Percentiles rank a stretch among this genome's conserved stretches.
These are phyloP conservation scores for Parvularia atlantis DNA, from an alignment of 78 protist genomes.

Conservation along the genomic window DNA sequence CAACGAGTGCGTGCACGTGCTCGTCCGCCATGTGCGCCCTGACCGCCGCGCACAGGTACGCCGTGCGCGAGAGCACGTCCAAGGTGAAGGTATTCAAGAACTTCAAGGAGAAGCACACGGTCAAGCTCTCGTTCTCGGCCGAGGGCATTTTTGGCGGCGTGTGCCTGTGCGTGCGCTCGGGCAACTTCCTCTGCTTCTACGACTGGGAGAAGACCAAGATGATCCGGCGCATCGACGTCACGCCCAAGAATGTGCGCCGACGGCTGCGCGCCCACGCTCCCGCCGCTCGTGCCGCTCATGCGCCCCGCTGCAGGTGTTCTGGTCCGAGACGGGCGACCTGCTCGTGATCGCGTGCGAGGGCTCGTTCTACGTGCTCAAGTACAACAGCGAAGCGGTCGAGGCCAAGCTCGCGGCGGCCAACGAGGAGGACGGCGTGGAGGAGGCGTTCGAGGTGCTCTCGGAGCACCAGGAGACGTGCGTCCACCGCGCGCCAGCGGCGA, in stretches of 20 bases:
- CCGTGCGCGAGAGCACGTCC: constrained; percentile 48
- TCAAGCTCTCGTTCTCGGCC: constrained; percentile 59
- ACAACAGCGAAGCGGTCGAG: constrained; percentile 45
- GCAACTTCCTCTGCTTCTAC: constrained; percentile 64
- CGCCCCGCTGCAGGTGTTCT: constrained; percentile 19
- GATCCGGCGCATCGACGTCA: constrained; percentile 80
- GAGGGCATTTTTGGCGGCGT: constrained; percentile 87
- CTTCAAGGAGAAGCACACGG: constrained; percentile 64
- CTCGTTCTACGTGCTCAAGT: constrained; percentile 68
- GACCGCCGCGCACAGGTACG: constrained; percentile 16
- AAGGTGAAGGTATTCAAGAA: constrained; percentile 69
- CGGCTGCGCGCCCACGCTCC: background rate
- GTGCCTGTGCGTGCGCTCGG: constrained; percentile 66
- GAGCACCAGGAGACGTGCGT: constrained; percentile 67
- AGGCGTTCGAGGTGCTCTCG: constrained; percentile 75
- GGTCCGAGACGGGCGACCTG: constrained; percentile 80
- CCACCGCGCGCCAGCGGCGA: too few species aligned
- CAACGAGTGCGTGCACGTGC: constrained; percentile 22
- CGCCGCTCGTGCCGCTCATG: background rate
- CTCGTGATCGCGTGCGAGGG: constrained; percentile 62
- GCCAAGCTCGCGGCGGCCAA: background rate
- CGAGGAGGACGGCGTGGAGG: constrained; percentile 83
- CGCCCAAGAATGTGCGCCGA: constrained; percentile 56
- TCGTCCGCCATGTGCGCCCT: background rate
- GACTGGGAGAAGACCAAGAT: constrained; percentile 83